Percentiles rank a stretch among this genome's conserved stretches.
Evolutionary conservation across 257 asterid species (phyloP).

Genomic region (Solanum paucissectum): DNA sequence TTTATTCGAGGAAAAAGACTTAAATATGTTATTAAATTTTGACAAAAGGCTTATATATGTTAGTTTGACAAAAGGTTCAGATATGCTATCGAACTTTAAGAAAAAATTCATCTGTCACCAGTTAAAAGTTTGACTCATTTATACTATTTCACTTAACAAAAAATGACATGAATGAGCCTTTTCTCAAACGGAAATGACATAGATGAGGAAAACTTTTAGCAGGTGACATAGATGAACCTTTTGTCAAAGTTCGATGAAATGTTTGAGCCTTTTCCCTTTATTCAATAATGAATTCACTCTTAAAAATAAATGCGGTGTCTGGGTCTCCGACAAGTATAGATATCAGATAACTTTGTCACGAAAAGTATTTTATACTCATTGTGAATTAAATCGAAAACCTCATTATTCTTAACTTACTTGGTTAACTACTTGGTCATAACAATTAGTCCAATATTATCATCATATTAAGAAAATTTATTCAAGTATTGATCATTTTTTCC

Average conservation of each 20-base stretch:
- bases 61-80: neutral
- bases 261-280: neutral
- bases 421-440: neutral
- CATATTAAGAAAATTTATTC: neutral
- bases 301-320: neutral
- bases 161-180: too few species aligned
- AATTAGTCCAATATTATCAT: neutral
- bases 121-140: too few species aligned
- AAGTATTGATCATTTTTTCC: neutral
- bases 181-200: too few species aligned
- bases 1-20: neutral
- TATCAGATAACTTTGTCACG: neutral
- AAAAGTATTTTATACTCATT: neutral
- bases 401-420: neutral
- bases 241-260: neutral
- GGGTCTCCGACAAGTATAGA: neutral
- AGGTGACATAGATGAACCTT: neutral
- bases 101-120: too few species aligned
- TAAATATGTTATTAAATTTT: too few species aligned
- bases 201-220: too few species aligned
- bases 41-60: neutral
- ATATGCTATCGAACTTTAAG: neutral
- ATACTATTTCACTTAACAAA: too few species aligned
- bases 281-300: neutral
- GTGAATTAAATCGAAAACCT: neutral